Evolutionary conservation across 2,329 filamentous ascomycete genomes (phyloP).

Genomic region (Colletotrichum sp.): DNA sequence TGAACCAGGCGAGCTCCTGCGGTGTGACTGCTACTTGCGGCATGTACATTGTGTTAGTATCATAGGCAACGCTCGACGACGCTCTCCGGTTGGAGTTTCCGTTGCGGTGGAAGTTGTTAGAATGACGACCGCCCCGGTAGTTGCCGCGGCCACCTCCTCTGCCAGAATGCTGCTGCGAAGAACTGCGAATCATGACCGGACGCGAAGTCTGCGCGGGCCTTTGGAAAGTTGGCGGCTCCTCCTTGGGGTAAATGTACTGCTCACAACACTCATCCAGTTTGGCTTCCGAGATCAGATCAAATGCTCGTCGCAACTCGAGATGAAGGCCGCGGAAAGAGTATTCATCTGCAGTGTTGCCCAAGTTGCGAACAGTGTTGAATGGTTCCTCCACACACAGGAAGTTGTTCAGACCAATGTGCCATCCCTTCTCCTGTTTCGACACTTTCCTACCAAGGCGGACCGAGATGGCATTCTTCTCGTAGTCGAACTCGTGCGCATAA

Average conservation of each 20-base stretch:
- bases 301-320: constrained; percentile 86
- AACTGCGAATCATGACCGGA: constrained; percentile 63
- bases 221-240: constrained; percentile 70
- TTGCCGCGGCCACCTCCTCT: constrained; percentile 56
- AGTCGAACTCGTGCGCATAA: constrained; percentile 93
- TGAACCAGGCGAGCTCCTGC: constrained; percentile 56
- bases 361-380: constrained; percentile 87
- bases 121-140: constrained; percentile 54
- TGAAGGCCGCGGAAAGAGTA: constrained; percentile 93
- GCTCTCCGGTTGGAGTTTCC: constrained; percentile 54
- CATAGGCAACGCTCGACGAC: constrained; percentile 59
- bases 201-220: constrained; percentile 60
- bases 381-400: constrained; percentile 95
- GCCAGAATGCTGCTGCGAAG: constrained; percentile 61
- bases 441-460: constrained; percentile 81
- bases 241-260: constrained; percentile 85
- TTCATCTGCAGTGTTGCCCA: constrained; percentile 96
- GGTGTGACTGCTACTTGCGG: constrained; percentile 45
- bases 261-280: constrained; percentile 87
- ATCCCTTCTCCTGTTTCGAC: constrained; percentile 85
- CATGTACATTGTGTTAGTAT: constrained; percentile 51
- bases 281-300: constrained; percentile 78
- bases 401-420: constrained; percentile 82
- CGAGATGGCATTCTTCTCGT: constrained; percentile 82
- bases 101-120: constrained; percentile 46